phyloP scores from a whole-genome alignment of 2,329 filamentous ascomycete genomes.

The Pyrenophora graminea region DNA sequence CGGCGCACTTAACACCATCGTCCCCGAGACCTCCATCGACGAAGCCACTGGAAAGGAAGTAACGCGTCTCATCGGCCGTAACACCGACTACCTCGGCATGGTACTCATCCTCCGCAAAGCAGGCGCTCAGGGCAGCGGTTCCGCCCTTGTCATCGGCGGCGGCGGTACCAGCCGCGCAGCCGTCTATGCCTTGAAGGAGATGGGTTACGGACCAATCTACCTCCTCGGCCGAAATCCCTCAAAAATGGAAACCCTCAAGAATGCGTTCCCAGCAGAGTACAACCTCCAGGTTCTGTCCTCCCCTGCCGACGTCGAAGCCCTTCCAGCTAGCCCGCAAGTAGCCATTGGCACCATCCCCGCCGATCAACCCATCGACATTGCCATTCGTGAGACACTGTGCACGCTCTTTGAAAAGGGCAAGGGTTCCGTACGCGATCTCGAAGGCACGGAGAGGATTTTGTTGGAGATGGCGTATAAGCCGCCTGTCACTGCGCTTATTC shows the following conservation, averaged over 20 bases:
- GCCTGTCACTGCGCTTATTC: constrained; percentile 79
- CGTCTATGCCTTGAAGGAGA: constrained; percentile 81
- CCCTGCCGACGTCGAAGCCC: constrained; percentile 52
- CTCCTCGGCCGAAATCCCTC: constrained; percentile 75
- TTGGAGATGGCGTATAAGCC: constrained; percentile 98
- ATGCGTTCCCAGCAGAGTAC: constrained; percentile 74
- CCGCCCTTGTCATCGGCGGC: constrained; percentile 83
- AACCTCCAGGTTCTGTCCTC: constrained; percentile 63
- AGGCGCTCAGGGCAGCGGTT: constrained; percentile 54
- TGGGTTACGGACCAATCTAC: constrained; percentile 86
- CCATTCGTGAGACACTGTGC: constrained; percentile 68
- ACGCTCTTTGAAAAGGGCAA: constrained; percentile 53
- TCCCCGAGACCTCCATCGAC: constrained; percentile 58
- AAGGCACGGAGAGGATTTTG: constrained; percentile 58
- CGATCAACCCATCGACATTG: constrained; percentile 76
- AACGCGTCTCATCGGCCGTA: constrained; percentile 74
- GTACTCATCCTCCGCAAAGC: constrained; percentile 73
- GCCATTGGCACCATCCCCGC: constrained; percentile 91
- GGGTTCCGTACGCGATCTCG: constrained; percentile 12
- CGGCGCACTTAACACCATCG: constrained; percentile 92
- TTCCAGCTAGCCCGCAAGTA: constrained; percentile 63
- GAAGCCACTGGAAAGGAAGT: constrained; percentile 47
- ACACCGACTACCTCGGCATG: constrained; percentile 97
- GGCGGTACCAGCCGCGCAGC: constrained; percentile 92
- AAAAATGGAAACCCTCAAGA: constrained; percentile 69